Conservation (phyloP, 2,329 filamentous ascomycete genomes). For the Tolypocladium nubicola region DNA sequence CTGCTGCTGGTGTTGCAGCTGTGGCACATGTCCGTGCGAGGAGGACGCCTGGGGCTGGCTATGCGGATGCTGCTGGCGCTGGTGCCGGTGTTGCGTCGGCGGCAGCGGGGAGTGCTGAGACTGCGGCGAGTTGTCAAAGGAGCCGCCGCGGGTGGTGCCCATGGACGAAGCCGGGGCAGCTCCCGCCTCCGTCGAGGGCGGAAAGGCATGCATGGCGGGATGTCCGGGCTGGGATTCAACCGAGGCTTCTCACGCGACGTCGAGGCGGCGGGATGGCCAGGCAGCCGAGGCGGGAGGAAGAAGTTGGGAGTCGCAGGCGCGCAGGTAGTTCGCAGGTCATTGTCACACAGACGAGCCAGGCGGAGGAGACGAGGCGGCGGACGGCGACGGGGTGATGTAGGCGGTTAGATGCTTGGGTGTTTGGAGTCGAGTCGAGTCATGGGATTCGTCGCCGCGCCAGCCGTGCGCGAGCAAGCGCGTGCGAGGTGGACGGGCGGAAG, state of each 20-base stretch:
- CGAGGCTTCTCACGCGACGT: not conserved
- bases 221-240: not conserved
- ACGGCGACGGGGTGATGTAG: not conserved
- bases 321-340: constrained; percentile 3
- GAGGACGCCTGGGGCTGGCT: constrained; percentile 3
- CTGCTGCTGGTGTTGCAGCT: constrained; percentile 14
- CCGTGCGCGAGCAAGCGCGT: not conserved
- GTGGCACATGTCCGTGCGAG: constrained; percentile 9
- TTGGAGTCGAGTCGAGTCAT: not conserved
- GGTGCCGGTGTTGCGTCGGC: not conserved
- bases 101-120: not conserved
- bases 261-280: not conserved
- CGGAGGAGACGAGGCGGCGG: not conserved
- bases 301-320: not conserved
- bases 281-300: not conserved
- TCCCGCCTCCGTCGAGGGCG: constrained; percentile 1
- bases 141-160: constrained; percentile 1
- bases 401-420: not conserved
- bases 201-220: constrained; percentile 6
- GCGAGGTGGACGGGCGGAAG: not conserved
- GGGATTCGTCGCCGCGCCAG: not conserved
- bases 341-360: constrained; percentile 1
- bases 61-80: constrained; percentile 4
- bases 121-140: constrained; percentile 3
- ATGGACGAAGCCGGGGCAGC: constrained; percentile 1